Evolutionary conservation across 257 asterid species (phyloP), one percentile per base, ranked within the genome.

Genomic region (Rhazya stricta): DNA sequence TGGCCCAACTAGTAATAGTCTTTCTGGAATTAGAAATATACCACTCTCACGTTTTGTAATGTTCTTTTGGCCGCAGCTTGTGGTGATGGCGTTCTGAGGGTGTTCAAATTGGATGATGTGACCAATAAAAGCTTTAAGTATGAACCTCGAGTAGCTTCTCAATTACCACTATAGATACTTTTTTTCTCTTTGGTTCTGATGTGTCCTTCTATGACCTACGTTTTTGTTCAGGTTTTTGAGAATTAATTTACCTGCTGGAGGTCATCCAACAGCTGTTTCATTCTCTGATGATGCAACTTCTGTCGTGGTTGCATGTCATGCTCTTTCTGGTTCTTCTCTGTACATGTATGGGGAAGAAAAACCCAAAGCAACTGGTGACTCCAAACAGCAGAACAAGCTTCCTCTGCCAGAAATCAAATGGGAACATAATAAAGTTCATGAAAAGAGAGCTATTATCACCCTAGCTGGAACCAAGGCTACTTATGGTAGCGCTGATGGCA

Each of bases 71-170:
- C 8, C 69, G 72, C 96, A 92, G 99, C 96, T 79, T 95, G 98
- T 72, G 95, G 89, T 73, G 99, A 95, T 77, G 96, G 96, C 36
- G 82, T 88, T 83, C 84, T 92, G 77, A 86, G 99, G 92, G 86
- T 94, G 78, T 94, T 94, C 93, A 89, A 81, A 85, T 79, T 94
- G 96, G 99, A 94, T 74, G 98, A 95, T 78, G 98, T 86, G 58
- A 76, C 94, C 70, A 90, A 94, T 87, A 95, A 91, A 90, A 95
- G 99, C 83, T 95, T 95, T 86, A 95, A 95, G 99, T 95, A 95
- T 69, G 83, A 23, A 66, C 82, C 83, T 74, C 82, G 58, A 56
- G 79, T 48, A 63, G 69, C 60, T 15, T 34, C 27, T 66, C 78
- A 10, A 48, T 34, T 56, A 12, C 32, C 39, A 30, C 66, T 30